Evolutionary conservation across 768 basidiomycete species (phyloP).

Genomic region (Atractiella rhizophila): DNA sequence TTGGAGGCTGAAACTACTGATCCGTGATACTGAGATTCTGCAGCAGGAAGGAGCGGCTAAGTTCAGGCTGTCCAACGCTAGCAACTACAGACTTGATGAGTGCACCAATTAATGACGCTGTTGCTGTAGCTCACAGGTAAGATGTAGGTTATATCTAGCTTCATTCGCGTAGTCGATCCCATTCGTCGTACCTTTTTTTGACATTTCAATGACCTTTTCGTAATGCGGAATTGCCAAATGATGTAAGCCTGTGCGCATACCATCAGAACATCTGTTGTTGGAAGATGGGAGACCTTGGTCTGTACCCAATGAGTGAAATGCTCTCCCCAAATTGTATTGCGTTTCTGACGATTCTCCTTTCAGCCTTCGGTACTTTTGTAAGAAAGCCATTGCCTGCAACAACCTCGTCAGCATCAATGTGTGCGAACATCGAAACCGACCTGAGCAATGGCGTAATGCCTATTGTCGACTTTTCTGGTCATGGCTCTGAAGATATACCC

Average conservation of each 20-base stretch:
- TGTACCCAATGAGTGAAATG: constrained; percentile 77
- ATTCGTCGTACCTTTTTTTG: constrained; percentile 26
- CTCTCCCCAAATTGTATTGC: constrained; percentile 75
- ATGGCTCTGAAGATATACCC: constrained; percentile 71
- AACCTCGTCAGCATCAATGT: neutral
- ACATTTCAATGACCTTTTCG: constrained; percentile 41
- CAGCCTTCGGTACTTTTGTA: constrained; percentile 51
- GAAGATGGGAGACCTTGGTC: neutral
- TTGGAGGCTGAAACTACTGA: no score
- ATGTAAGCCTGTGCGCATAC: constrained; percentile 34
- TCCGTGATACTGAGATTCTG: no score
- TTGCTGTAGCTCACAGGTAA: no score
- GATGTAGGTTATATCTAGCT: no score
- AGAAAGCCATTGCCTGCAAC: constrained; percentile 53
- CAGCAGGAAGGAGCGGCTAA: no score
- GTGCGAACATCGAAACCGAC: constrained; percentile 18
- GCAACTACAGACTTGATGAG: no score
- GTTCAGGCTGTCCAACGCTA: no score
- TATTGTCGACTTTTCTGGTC: constrained; percentile 81
- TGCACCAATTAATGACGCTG: no score
- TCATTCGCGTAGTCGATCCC: neutral
- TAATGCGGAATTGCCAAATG: constrained; percentile 68
- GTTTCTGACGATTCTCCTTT: constrained; percentile 42
- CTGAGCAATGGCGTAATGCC: constrained; percentile 66
- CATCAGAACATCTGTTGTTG: neutral